Base-by-base conservation (phyloP, 208 protist species). In the Vickermania ingenoplastis region DNA sequence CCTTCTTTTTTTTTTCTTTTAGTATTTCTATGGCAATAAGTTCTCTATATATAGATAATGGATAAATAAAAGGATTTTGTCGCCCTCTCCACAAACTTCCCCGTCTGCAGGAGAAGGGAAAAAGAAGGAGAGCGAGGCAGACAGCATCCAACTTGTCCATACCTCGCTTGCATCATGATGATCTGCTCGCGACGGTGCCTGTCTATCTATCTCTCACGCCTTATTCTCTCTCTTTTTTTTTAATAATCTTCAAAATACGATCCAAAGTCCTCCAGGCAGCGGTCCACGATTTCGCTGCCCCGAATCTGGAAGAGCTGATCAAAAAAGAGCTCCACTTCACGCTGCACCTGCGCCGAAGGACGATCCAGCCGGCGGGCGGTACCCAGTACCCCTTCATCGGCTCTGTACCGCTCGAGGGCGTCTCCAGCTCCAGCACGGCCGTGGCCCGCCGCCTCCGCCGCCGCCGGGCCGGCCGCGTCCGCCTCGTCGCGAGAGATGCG, bases 281-380 rank as follows among this genome's bases (percentile, higher is more conserved):
- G 25, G 24, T 71, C 69, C n/a, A 51, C 50, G 25, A 94, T 76
- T 41, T 71, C 83, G 3, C 62, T 71, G 0, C 79, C 81, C 27
- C 83, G 77, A 14, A 29, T 59, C 11, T 53, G 53, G 62, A 94
- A 91, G 1, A 94, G 26, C 1, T 82, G 70, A 24, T 75, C 70
- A 66, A 94, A 80, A 67, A 86, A 94, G 14, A 53, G 57, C 58
- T 69, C 64, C 65, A 90, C 82, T 31, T 89, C 81, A 13, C 58
- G 62, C 71, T 94, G 82, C 56, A 84, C 86, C 36, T 84, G 78
- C 2, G 73, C 70, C 7, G 83, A 79, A 13, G 86, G 82, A 14
- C 79, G 75, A 61, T 90, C 86, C 31, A 90, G 75, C 3, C 86
- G 76, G 4, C 82, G 71, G 1, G 79, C 86, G 13, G 77, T 67